Conservation (phyloP, 305 asterid genomes). For the Solanum hybrid region DNA sequence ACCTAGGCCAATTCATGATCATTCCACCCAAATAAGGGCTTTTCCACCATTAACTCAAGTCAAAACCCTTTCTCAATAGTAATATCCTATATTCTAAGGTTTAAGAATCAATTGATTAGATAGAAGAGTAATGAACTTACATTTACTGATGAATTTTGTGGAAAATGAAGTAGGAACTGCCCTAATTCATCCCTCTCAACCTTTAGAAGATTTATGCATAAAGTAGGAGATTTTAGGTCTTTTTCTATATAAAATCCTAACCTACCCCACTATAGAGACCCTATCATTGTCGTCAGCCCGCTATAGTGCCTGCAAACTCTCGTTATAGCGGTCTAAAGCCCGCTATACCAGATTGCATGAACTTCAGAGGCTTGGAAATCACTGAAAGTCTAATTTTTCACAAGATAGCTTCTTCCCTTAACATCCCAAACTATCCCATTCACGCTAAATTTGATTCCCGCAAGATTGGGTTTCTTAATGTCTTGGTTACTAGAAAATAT, state of each 20-base stretch:
- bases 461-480: too few species aligned
- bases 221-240: background rate
- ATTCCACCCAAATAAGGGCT: background rate
- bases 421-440: background rate
- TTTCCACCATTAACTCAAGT: background rate
- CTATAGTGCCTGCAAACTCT: too few species aligned
- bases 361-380: background rate
- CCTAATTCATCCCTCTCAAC: background rate
- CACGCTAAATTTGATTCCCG: too few species aligned
- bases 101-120: too few species aligned
- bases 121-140: background rate
- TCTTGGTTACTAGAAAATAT: too few species aligned
- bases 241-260: too few species aligned
- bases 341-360: too few species aligned
- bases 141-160: background rate
- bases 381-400: too few species aligned
- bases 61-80: background rate
- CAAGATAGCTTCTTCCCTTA: too few species aligned
- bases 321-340: background rate
- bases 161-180: background rate
- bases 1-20: background rate
- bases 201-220: background rate
- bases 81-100: background rate
- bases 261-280: too few species aligned
- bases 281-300: too few species aligned